These are phyloP conservation scores for Hyphopichia wangnamkhiaoensis DNA, from an alignment of 1,139 yeast species.

Conservation along the genomic window DNA sequence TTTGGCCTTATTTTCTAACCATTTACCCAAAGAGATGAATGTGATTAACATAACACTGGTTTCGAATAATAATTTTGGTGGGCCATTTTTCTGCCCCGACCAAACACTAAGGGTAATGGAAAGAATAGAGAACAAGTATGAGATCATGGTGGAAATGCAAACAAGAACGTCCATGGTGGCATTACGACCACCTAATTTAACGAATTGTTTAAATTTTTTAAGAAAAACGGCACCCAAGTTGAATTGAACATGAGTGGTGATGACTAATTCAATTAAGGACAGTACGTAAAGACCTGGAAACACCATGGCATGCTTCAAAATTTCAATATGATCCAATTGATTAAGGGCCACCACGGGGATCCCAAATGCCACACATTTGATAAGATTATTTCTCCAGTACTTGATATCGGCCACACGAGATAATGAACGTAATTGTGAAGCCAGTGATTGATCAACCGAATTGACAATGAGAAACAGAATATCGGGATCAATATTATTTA, in stretches of 20 bases:
- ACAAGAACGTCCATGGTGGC: slow-evolving; percentile 98
- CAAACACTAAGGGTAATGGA: slow-evolving; percentile 51
- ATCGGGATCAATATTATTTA: slow-evolving; percentile 26
- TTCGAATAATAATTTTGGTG: slow-evolving; percentile 81
- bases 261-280: slow-evolving; percentile 58
- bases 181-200: slow-evolving; percentile 55
- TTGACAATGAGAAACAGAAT: slow-evolving; percentile 43
- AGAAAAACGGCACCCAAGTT: slow-evolving; percentile 65
- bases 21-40: slow-evolving; percentile 86
- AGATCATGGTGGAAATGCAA: slow-evolving; percentile 76
- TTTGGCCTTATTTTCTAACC: slow-evolving; percentile 88
- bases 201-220: slow-evolving; percentile 62
- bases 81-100: slow-evolving; percentile 34
- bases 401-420: slow-evolving; percentile 70
- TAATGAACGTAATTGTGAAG: slow-evolving; percentile 68
- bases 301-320: slow-evolving; percentile 28
- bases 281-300: slow-evolving; percentile 59
- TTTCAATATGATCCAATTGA: slow-evolving; percentile 44
- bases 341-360: slow-evolving; percentile 62
- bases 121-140: slow-evolving; percentile 71
- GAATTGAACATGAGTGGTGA: slow-evolving; percentile 72
- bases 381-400: slow-evolving; percentile 63
- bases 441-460: slow-evolving; percentile 45
- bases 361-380: slow-evolving; percentile 55
- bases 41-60: slow-evolving; percentile 82